Evolutionary conservation across 306 rosid species (phyloP).

Genomic region (Quercus wislizeni): DNA sequence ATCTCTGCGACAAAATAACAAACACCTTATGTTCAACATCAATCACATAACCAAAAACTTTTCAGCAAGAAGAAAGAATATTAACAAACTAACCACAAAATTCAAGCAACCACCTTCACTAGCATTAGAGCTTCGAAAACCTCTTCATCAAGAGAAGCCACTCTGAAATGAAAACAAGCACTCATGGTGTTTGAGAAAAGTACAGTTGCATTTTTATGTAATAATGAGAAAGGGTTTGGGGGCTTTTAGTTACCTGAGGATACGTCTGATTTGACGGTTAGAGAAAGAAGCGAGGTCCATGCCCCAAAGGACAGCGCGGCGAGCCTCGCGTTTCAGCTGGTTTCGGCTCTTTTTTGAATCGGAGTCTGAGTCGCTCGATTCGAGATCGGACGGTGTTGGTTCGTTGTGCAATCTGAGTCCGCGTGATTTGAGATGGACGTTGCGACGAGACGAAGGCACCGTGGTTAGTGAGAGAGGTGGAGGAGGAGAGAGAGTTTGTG

Average conservation of each 20-base stretch:
- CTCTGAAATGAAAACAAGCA: constrained; percentile 32
- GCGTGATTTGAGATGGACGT: constrained; percentile 26
- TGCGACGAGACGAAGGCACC: constrained; percentile 42
- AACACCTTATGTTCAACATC: constrained; percentile 54
- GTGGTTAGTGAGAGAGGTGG: constrained; percentile 24
- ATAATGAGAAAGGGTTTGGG: background rate
- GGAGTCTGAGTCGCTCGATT: constrained; percentile 30
- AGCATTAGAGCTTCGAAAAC: constrained; percentile 63
- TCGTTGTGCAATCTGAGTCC: constrained; percentile 39
- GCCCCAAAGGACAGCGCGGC: constrained; percentile 78
- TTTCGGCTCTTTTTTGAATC: constrained; percentile 65
- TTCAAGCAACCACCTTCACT: constrained; percentile 58
- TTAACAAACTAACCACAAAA: constrained; percentile 27
- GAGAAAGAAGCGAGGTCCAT: constrained; percentile 79
- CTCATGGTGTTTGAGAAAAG: no score
- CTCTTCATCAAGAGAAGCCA: constrained; percentile 54
- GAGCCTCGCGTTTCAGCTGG: constrained; percentile 79
- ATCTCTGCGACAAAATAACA: constrained; percentile 64
- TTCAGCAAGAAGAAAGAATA: constrained; percentile 2
- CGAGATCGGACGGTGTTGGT: constrained; percentile 24
- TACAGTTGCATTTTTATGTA: background rate
- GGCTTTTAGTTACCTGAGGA: constrained; percentile 45
- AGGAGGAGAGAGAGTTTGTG: constrained; percentile 16
- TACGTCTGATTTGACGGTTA: constrained; percentile 68
- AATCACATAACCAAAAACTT: background rate